Evolutionary conservation across 2,329 filamentous ascomycete species (phyloP), one percentile per base, ranked within the genome.

Genomic region (Chaetomium sp.): DNA sequence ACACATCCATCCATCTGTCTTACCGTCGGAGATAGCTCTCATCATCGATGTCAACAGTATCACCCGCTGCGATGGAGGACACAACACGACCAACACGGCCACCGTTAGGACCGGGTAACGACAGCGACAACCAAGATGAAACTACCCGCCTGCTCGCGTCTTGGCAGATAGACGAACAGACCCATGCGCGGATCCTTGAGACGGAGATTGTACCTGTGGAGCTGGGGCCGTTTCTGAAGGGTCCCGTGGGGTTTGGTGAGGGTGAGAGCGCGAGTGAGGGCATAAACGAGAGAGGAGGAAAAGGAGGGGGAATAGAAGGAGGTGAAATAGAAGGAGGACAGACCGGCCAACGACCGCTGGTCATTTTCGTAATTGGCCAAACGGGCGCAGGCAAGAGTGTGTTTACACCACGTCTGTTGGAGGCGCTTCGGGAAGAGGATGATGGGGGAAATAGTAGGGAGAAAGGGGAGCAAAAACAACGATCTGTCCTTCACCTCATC

Each of bases 381-480:
- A 78, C 76, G 5, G 76, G 76, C 62, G 74, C 76, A 11, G 76
- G 76, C 51, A 79, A 78, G 57, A 77, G 75, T 12, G 70, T 70
- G 53, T 68, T 74, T 1, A 71, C 74, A 9, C 74, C 73, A 2
- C 61, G 65, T 37, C 64, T 78, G 49, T 65, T 69, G 14, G 48
- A 58, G 4, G 70, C 71, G 46, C 62, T 77, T 33, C 12, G 51
- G 37, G 37, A 38, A 12, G 37, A 38, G 37, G 37, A 38, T 8
- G 37, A 12, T 8, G 37, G 8, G 37, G 37, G 37, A 12, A 12
- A 9, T 8, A 38, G 8, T 8, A 38, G 8, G 37, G 37, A 38
- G 37, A 12, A 38, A 12, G 37, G 12, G 37, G 37, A 38, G 37
- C 8, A 38, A 46, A 4, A 40, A 37, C 12, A 43, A 44, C 14